Conservation (phyloP, 768 basidiomycete genomes). For the Tricholoma matsutake region DNA sequence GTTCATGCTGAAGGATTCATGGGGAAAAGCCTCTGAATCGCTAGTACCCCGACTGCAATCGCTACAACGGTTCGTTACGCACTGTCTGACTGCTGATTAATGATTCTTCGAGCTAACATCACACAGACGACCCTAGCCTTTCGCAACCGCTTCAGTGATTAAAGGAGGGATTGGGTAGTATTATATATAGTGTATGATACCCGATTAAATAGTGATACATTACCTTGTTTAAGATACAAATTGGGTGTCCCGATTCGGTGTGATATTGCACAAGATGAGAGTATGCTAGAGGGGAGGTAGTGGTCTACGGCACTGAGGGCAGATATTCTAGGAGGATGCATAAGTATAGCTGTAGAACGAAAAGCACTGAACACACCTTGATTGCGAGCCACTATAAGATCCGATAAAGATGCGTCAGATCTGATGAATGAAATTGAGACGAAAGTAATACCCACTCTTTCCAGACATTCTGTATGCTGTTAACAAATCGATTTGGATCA, state of each 20-base stretch:
- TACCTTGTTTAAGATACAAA: not conserved
- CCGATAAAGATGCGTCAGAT: slow-evolving; percentile 13
- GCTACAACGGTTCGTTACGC: too few species aligned
- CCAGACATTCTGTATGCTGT: slow-evolving; percentile 85
- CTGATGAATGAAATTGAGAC: not conserved
- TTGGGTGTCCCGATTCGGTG: not conserved
- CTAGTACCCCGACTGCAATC: too few species aligned
- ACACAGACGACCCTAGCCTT: not conserved
- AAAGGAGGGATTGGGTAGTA: not conserved
- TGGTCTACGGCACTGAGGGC: slow-evolving; percentile 85
- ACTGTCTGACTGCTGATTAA: too few species aligned
- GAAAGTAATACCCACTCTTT: slow-evolving; percentile 49
- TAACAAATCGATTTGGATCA: slow-evolving; percentile 2
- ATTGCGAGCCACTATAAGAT: slow-evolving; percentile 64
- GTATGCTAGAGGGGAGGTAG: slow-evolving; percentile 65
- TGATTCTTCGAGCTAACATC: too few species aligned
- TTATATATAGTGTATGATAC: not conserved
- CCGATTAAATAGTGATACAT: not conserved
- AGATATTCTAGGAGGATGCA: slow-evolving; percentile 62
- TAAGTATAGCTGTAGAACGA: slow-evolving; percentile 1
- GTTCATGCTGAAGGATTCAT: too few species aligned
- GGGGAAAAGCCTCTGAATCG: too few species aligned
- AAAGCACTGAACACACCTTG: slow-evolving; percentile 44
- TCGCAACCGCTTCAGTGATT: not conserved
- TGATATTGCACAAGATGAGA: not conserved